Base-by-base conservation (phyloP, 257 asterid genomes). In the Ballota nigra region DNA sequence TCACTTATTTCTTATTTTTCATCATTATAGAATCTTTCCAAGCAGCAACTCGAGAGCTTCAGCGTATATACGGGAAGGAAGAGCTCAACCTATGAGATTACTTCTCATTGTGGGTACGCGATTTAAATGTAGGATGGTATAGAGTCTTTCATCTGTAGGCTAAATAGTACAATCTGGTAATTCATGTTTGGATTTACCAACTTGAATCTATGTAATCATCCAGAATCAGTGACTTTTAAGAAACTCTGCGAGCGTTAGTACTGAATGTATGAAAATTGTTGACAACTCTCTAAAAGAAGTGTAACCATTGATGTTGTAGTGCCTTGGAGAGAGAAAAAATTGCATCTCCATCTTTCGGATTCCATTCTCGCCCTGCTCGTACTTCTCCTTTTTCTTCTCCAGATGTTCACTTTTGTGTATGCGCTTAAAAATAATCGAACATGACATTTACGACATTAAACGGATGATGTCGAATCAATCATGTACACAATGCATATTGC, bases 31-130 rank as follows among this genome's bases (percentile, higher is more conserved):
- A 89, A 83, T 94, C 99, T 16, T 94, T 83, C 76, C 93, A 88
- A 91, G 99, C 96, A 16, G 97, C 96, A 60, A 94, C 97, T 1
- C 96, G 97, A 0, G 99, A 94, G 84, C 96, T 91, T 72, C 96
- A 81, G 80, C 95, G 96, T 19, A 89, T 94, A 24, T 91, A 89
- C 73, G 98, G 97, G 64, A 94, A 94, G 86, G 97, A 91, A 78
- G 89, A 86, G 75, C 85, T 85, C 52, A 89, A 91, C 80, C 70
- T 85, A 8, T 91, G 84, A 86, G 73, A 40, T 8, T 43, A 38
- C 15, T 36, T 52, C 28, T 63, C 38, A 19, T 26, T 4, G 19
- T 51, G 63, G 58, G 70, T n/a, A 60, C 51, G 63, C 22, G 60
- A 31, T 73, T 53, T 18, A 45, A 69, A 72, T 70, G 73, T 72